Evolutionary conservation across 2,329 filamentous ascomycete species (phyloP).

Genomic region (Calonectria pseudoreteaudii): DNA sequence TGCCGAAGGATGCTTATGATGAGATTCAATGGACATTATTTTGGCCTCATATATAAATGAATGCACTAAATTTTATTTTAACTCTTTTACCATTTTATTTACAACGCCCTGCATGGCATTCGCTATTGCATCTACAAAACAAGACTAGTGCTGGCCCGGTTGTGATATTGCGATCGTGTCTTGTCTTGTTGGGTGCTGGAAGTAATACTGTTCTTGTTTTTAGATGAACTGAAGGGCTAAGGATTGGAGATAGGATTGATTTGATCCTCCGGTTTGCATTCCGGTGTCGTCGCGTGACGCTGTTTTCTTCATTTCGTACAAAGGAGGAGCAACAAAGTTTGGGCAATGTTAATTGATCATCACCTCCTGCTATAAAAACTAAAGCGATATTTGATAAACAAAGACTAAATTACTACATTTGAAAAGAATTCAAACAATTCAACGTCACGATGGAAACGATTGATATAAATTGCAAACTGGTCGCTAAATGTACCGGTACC

Average conservation of each 20-base stretch:
- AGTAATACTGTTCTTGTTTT: background rate
- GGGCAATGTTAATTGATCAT: background rate
- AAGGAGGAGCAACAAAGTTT: background rate
- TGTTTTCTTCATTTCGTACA: background rate
- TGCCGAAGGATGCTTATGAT: too few species aligned
- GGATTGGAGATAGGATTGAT: background rate
- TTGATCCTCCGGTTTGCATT: background rate
- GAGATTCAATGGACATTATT: too few species aligned
- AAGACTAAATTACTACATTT: background rate
- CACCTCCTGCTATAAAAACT: background rate
- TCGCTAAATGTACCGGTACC: background rate
- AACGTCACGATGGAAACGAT: background rate
- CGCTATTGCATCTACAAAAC: background rate
- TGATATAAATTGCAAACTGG: background rate
- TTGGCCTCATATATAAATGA: too few species aligned
- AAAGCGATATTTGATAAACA: background rate
- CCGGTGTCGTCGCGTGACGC: background rate
- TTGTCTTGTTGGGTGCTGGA: background rate
- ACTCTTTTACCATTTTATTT: background rate
- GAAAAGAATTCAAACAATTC: background rate
- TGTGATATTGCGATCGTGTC: background rate
- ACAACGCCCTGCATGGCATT: background rate
- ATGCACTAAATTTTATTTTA: too few species aligned
- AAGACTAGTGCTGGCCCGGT: background rate
- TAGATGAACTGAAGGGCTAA: background rate